phyloP scores from a whole-genome alignment of 345 rosid species.

The Salix dunnii region DNA sequence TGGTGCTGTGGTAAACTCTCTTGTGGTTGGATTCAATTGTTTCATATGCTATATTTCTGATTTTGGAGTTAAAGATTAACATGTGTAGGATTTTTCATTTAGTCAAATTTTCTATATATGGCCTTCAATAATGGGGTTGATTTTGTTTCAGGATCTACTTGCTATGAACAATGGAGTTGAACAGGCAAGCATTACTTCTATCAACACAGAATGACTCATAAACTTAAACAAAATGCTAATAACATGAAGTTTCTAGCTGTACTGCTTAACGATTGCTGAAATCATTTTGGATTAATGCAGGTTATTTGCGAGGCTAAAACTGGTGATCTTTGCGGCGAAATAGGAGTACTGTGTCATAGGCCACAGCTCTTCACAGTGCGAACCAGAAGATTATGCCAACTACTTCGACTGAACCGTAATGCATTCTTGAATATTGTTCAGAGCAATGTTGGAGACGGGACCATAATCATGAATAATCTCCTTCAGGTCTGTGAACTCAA shows the following conservation, averaged over 20 bases:
- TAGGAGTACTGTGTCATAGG: constrained; percentile 78
- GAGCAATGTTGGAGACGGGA: constrained; percentile 91
- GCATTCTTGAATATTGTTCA: constrained; percentile 79
- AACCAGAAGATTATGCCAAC: constrained; percentile 83
- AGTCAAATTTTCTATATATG: background rate
- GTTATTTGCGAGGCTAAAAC: constrained; percentile 62
- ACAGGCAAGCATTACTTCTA: constrained; percentile 23
- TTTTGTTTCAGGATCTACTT: constrained; percentile 19
- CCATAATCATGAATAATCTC: constrained; percentile 84
- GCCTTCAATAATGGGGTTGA: background rate
- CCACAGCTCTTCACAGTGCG: constrained; percentile 88
- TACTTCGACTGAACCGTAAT: constrained; percentile 80
- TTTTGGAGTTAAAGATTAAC: background rate
- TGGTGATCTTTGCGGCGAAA: constrained; percentile 84
- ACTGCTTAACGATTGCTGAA: background rate
- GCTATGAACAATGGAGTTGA: constrained; percentile 24
- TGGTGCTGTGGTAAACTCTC: constrained; percentile 28
- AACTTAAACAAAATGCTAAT: background rate
- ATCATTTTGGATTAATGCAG: constrained; percentile 33
- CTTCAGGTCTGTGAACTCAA: constrained; percentile 52
- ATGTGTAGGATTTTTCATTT: background rate
- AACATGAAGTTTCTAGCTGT: background rate
- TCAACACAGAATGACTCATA: background rate
- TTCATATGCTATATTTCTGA: too few relatives aligned
- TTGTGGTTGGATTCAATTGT: background rate